phyloP scores from a whole-genome alignment of 306 rosid species.

The Fragaria ananassa region DNA sequence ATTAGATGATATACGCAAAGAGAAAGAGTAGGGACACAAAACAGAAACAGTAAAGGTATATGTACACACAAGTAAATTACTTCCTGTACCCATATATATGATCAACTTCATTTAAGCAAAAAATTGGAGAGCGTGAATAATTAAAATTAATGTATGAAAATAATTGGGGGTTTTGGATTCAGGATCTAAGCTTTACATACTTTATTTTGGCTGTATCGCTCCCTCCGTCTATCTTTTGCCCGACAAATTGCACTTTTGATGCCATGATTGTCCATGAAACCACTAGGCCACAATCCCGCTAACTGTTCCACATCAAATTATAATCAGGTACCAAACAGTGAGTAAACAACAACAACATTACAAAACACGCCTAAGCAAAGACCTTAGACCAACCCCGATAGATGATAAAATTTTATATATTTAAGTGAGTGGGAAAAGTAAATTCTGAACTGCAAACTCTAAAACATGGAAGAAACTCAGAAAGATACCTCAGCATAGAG shows the following conservation, averaged over 20 bases:
- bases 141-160: not conserved
- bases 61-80: not conserved
- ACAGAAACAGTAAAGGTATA: not conserved
- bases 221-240: constrained; percentile 87
- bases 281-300: constrained; percentile 88
- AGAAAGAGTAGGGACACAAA: not conserved
- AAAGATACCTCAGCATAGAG: constrained; percentile 80
- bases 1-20: not conserved
- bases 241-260: constrained; percentile 89
- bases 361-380: not conserved
- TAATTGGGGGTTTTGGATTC: not conserved
- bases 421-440: not conserved
- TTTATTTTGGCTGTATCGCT: constrained; percentile 55
- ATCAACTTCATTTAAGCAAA: constrained; percentile 6
- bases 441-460: constrained; percentile 1
- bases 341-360: not conserved
- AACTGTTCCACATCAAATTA: constrained; percentile 47
- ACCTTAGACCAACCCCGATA: not conserved
- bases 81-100: not conserved
- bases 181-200: constrained; percentile 29
- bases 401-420: not conserved
- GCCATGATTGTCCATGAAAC: constrained; percentile 97
- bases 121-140: not conserved
- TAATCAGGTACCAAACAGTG: not conserved
- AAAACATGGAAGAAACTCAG: constrained; percentile 7